Base-by-base conservation (phyloP, 495 filamentous ascomycete species). In the Lophiotrema nucula region DNA sequence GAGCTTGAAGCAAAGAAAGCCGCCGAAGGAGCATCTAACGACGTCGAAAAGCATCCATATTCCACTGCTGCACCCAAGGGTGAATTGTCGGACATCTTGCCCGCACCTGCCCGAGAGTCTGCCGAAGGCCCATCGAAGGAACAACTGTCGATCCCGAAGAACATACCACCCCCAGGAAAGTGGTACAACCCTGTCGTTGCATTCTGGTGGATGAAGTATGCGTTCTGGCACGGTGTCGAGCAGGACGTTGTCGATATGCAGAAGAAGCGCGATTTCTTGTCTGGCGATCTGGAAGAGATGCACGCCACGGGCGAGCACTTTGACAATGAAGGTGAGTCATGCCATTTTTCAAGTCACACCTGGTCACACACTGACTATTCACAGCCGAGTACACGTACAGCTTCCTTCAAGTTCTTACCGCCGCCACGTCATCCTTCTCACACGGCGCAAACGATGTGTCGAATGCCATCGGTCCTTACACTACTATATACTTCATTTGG, bases 401-500 rank as follows among this genome's bases (percentile, higher is more conserved):
- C 18, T 89, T 85, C 73, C 72, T 88, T 54, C 87, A 90, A 74
- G 70, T 90, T 53, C 57, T 88, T 45, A 88, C 86, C 11, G 88
- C 88, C 46, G 82, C 81, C 69, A 88, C 85, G 22, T 83, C 84
- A 6, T 88, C 85, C 3, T 88, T 91, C 55, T 81, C 86, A 3
- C 88, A 91, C 73, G 88, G 88, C 45, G 83, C 87, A 60, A 92
- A 92, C 70, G 88, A 90, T 67, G 81, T 90, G 53, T 76, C 83
- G 35, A 89, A 89, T 72, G 85, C 87, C 21, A 82, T 89, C 60
- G 87, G 87, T 11, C 86, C 86, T 23, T 87, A 79, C 70, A 80
- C 85, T 31, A 85, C 81, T 42, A 81, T 88, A 65, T 90, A 82
- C 76, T 70, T 76, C 23, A 78, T 84, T 63, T 92, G 86, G 85